Evolutionary conservation across 176 grass and related monocot genomes (phyloP).

Genomic region (Urochloa ruziziensis): DNA sequence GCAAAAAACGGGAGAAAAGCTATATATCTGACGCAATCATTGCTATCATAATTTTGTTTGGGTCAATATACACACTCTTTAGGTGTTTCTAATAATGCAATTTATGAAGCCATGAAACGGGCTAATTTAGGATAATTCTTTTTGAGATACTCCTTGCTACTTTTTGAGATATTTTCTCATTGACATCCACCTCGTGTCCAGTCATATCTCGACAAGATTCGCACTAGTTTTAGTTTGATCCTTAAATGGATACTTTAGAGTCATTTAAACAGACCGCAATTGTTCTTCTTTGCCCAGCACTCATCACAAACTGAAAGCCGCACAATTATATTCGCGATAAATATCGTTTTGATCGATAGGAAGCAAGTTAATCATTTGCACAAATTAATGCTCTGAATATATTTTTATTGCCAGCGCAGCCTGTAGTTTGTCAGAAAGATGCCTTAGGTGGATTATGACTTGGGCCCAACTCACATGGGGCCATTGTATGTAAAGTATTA

Average conservation of each 20-base stretch:
- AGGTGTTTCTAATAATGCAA: neutral
- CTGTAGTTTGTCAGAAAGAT: constrained; percentile 25
- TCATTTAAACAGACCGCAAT: neutral
- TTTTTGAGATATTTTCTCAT: constrained; percentile 11
- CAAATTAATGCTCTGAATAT: constrained; percentile 1
- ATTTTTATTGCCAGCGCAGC: constrained; percentile 15
- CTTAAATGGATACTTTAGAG: neutral
- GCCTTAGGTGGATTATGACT: constrained; percentile 37
- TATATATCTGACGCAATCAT: too few relatives aligned
- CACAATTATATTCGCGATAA: neutral
- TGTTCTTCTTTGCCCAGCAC: neutral
- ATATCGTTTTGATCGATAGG: neutral
- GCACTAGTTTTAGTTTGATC: neutral
- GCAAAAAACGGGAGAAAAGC: too few relatives aligned
- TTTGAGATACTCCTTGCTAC: neutral
- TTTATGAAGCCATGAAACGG: neutral
- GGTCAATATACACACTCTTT: neutral
- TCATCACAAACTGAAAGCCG: neutral
- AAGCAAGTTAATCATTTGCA: constrained; percentile 20
- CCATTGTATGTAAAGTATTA: constrained; percentile 10
- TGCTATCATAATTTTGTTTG: too few relatives aligned
- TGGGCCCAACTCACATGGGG: constrained; percentile 48
- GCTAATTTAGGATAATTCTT: neutral
- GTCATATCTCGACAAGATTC: neutral
- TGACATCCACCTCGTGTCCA: neutral